Base-by-base conservation (phyloP, 2,329 filamentous ascomycete species). In the Kalmusia sp. region DNA sequence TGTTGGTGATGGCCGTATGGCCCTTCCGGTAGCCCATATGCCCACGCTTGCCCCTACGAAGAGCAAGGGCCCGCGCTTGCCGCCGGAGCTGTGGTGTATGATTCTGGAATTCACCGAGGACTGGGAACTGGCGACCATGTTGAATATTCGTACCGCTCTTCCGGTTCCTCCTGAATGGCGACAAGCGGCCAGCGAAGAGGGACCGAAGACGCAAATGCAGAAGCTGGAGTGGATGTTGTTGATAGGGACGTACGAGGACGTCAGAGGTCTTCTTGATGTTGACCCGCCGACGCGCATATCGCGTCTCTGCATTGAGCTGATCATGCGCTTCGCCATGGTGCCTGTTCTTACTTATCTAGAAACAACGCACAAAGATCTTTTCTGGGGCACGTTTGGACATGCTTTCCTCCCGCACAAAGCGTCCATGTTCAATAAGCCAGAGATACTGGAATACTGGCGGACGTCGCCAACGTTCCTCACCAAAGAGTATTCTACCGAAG, bases 381-480 rank as follows among this genome's bases (percentile, higher is more conserved):
- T 96, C 77, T 92, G 89, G 83, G 87, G 88, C 2, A 95, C 93
- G 25, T 93, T 93, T 69, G 90, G 91, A 39, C 82, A 87, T 48
- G 90, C 90, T 37, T 88, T 92, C 38, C 82, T 97, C 2, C 92
- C 93, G 0, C 93, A 91, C 61, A 95, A 95, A 70, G 92, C 92
- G 0, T 96, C 92, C 2, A 90, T 93, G 58, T 97, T 95, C 70
- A 91, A 91, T 40, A 88, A 91, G 46, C 87, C 86, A 1, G 90
- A 92, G 54, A 90, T 98, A 27, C 80, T 98, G 7, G 90, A 95
- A 58, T 97, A 93, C 85, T 98, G 93, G 93, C 87, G 87, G 45
- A 89, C 89, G 27, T 93, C 90, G 12, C 86, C 88, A 0, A 91
- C 88, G 11, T 93, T 96, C 58, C 81, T 92, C 2, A 91, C 90